Evolutionary conservation across 2,329 filamentous ascomycete genomes (phyloP).

Genomic region (Stylonectria norvegica): DNA sequence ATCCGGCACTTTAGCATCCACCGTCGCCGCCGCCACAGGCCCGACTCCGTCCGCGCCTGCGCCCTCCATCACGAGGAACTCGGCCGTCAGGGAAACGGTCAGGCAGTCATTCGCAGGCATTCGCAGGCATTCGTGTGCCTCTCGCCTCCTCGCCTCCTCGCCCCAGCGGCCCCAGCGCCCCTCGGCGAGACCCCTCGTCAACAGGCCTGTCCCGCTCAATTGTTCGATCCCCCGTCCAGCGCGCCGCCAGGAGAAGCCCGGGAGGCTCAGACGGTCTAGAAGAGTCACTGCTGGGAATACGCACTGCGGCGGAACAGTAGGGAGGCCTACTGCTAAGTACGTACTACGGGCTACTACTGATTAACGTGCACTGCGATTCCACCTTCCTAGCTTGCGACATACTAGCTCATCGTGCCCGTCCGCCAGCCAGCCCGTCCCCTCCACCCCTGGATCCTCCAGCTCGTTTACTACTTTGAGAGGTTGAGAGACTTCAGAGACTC

Average conservation of each 20-base stretch:
- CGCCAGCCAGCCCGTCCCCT: no score
- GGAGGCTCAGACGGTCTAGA: slow-evolving; percentile 29
- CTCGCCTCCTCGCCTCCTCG: slow-evolving; percentile 8
- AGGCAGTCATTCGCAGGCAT: not conserved
- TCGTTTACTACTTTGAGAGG: no score
- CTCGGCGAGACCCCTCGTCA: no score
- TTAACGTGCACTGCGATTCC: no score
- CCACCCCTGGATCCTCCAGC: no score
- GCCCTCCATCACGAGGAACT: not conserved
- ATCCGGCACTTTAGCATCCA: not conserved
- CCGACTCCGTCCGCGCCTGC: not conserved
- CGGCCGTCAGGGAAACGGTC: no score
- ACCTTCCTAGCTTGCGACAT: no score
- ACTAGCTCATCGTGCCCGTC: no score
- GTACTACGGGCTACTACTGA: no score
- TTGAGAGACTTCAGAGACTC: no score
- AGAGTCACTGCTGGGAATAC: slow-evolving; percentile 19
- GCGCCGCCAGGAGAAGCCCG: slow-evolving; percentile 25
- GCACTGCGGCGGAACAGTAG: slow-evolving; percentile 7
- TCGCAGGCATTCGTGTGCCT: not conserved
- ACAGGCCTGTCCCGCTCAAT: not conserved
- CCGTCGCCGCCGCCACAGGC: not conserved
- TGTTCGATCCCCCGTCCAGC: slow-evolving; percentile 10
- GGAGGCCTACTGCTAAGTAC: no score
- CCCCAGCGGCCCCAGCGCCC: slow-evolving; percentile 12